phyloP scores from a whole-genome alignment of 148 eudicot genomes.

The Arbutus unedo region DNA sequence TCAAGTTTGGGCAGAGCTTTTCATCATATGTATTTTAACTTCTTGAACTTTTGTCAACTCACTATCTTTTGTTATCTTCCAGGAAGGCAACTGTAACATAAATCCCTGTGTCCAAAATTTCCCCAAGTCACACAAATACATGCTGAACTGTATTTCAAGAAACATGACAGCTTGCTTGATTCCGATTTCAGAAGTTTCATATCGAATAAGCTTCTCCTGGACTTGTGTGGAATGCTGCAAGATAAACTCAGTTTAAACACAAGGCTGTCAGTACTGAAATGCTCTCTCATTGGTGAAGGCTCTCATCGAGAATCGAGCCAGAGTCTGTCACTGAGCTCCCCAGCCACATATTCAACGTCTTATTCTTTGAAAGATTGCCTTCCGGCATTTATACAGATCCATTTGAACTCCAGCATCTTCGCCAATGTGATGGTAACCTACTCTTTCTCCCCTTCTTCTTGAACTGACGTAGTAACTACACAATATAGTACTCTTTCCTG shows the following conservation, averaged over 20 bases:
- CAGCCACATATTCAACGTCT: constrained; percentile 44
- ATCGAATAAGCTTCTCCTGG: constrained; percentile 30
- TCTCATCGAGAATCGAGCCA: constrained; percentile 65
- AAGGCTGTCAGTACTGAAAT: constrained; percentile 31
- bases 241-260: constrained; percentile 21
- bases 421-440: constrained; percentile 63
- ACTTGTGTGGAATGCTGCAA: constrained; percentile 17
- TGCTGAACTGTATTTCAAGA: constrained; percentile 46
- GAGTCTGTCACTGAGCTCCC: constrained; percentile 30
- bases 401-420: constrained; percentile 80
- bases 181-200: constrained; percentile 43
- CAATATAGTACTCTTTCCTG: neutral
- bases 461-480: neutral
- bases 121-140: constrained; percentile 37
- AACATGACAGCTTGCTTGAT: constrained; percentile 39
- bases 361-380: constrained; percentile 71
- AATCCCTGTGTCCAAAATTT: constrained; percentile 1
- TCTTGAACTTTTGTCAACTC: neutral
- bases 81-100: constrained; percentile 15
- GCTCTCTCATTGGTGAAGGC: constrained; percentile 76
- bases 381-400: constrained; percentile 89
- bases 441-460: constrained; percentile 11
- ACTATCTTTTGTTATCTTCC: neutral
- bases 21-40: neutral
- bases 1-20: neutral